Conservation (phyloP, 1,284 basidiomycete genomes). For the Cutaneotrichosporon spelunceum region DNA sequence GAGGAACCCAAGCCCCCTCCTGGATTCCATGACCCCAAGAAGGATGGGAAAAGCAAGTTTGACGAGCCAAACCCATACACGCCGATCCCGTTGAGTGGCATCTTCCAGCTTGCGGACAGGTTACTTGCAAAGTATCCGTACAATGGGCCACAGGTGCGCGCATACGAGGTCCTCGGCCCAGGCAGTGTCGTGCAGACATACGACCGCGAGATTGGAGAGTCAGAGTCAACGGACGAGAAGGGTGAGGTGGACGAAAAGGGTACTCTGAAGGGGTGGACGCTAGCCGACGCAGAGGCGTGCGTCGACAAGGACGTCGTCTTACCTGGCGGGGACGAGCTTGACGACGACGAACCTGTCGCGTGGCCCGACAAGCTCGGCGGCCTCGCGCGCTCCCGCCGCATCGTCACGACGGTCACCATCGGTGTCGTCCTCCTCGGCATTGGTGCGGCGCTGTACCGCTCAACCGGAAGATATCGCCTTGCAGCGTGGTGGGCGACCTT, state of each 20-base stretch:
- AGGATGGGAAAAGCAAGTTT: background rate
- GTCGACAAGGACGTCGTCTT: constrained; percentile 26
- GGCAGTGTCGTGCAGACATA: constrained; percentile 46
- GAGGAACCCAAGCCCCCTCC: constrained; percentile 15
- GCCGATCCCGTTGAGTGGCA: constrained; percentile 40
- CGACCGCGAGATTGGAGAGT: constrained; percentile 20
- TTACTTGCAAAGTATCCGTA: constrained; percentile 43
- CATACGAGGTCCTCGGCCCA: constrained; percentile 43
- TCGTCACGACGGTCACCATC: constrained; percentile 5
- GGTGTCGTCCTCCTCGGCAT: constrained; percentile 14
- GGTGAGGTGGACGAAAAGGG: constrained; percentile 24
- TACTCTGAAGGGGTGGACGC: constrained; percentile 14
- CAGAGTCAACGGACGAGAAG: constrained; percentile 23
- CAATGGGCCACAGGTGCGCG: constrained; percentile 37
- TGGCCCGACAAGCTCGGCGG: background rate
- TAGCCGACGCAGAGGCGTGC: constrained; percentile 19
- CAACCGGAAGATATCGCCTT: background rate
- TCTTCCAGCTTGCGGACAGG: constrained; percentile 43
- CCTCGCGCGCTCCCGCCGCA: background rate
- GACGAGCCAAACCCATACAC: constrained; percentile 40
- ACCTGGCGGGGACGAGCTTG: constrained; percentile 21
- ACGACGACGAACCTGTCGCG: constrained; percentile 10
- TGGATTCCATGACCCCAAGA: background rate
- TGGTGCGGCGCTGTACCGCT: constrained; percentile 31
- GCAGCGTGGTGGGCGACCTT: background rate